Conservation (phyloP, 257 asterid species). For the Jaltomata sinuosa region DNA sequence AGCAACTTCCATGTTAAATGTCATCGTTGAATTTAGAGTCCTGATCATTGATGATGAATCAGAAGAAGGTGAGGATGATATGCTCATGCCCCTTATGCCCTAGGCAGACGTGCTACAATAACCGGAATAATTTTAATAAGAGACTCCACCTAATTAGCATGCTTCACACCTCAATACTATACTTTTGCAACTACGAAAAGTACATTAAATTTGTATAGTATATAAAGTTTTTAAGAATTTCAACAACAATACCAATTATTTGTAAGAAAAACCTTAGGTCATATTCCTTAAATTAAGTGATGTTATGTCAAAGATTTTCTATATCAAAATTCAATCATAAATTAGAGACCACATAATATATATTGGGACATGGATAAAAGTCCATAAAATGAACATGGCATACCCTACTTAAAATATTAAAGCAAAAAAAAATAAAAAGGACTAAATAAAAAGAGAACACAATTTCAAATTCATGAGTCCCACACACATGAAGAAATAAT, state of each 20-base stretch:
- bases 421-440: neutral
- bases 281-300: conserved; percentile 14
- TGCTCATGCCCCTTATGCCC: too few relatives aligned
- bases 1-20: too few relatives aligned
- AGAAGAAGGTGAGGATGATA: too few relatives aligned
- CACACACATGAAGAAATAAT: neutral
- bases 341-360: conserved; percentile 27
- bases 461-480: neutral
- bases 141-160: neutral
- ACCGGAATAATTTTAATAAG: neutral
- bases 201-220: neutral
- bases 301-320: conserved; percentile 15
- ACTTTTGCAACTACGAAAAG: neutral
- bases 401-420: neutral
- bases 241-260: neutral
- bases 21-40: too few relatives aligned
- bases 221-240: neutral
- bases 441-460: neutral
- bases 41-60: too few relatives aligned
- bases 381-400: conserved; percentile 5
- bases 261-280: neutral
- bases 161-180: neutral
- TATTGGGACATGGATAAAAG: conserved; percentile 6
- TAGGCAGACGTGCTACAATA: neutral
- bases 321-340: conserved; percentile 7